Percentiles rank a stretch among this genome's conserved stretches.
phyloP scores from a whole-genome alignment of 2,329 filamentous ascomycete species.

The Penicillium sp. region DNA sequence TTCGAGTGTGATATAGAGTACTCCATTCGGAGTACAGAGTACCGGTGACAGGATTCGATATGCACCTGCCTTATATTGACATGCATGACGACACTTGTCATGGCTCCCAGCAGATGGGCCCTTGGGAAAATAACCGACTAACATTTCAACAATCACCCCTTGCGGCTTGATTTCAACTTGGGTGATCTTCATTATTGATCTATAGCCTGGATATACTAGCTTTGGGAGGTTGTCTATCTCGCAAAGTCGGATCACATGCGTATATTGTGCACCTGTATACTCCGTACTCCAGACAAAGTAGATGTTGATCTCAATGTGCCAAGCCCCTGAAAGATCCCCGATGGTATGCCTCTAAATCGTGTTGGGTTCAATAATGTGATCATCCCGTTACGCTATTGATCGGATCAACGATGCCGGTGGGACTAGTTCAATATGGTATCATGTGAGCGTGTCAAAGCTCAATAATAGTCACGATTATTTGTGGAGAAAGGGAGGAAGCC shows the following conservation, averaged over 20 bases:
- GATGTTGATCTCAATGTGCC: neutral
- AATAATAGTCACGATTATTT: neutral
- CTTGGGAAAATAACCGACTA: neutral
- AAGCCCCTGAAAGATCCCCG: neutral
- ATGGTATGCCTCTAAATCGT: neutral
- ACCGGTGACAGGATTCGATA: neutral
- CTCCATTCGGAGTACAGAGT: neutral
- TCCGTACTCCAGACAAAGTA: neutral
- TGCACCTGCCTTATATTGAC: neutral
- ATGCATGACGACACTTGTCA: neutral
- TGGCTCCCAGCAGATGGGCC: conserved; percentile 5
- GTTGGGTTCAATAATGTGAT: neutral
- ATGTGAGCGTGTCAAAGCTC: conserved; percentile 4
- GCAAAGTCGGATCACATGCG: neutral
- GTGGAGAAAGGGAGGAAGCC: neutral
- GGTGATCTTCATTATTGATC: neutral
- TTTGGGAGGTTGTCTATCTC: neutral
- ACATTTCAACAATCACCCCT: neutral
- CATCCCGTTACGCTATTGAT: conserved; percentile 4
- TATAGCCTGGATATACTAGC: neutral
- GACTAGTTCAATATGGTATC: neutral
- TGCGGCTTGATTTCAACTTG: neutral
- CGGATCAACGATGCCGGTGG: neutral
- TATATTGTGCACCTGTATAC: neutral
- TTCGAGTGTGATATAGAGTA: neutral